Evolutionary conservation across 2,329 filamentous ascomycete genomes (phyloP), one percentile per base, ranked within the genome.

Genomic region (Dactylella cylindrospora): DNA sequence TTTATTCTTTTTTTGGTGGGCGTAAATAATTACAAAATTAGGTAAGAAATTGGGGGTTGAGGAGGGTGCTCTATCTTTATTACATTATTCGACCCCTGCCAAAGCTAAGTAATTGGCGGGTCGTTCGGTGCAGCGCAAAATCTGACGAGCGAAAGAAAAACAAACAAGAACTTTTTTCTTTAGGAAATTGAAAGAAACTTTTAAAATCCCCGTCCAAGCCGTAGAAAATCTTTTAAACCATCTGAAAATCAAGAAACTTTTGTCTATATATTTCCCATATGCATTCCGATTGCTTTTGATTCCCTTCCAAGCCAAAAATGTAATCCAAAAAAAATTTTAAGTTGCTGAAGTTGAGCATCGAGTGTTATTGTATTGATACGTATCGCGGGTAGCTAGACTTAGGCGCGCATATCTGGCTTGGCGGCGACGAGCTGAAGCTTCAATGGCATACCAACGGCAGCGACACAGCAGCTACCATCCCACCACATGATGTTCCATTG

Each of bases 401-500:
- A 61, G 33, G 41, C 49, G 9, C n/a, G 13, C 17, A 43, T 20
- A 36, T 49, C 49, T 28, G 49, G 3, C n/a, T 54, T 32, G 31
- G 19, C 20, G 23, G 53, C 49, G 13, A 54, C 28, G 19, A 62
- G 57, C 38, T 54, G 41, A 17, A 62, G 43, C 57, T 62, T 62
- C 12, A 62, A 25, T 44, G 57, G 57, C 15, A 62, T 49, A 49
- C 49, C 57, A 15, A 35, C 32, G 28, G 49, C 43, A n/a, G 36
- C 54, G 19, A 50, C 23, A 44, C 57, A 62, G 49, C 57, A 62
- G 49, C 43, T 49, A 9, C 57, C 57, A 39, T 62, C 57, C 57
- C 57, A 62, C 57, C 57, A 62, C 57, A 54, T 62, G 22, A 62
- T 38, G 12, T 23, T 50, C 57, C 57, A 62, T 12, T 52, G 50